Evolutionary conservation across 192 early-diverging fungal species (phyloP), one percentile per base, ranked within the genome.

Genomic region (Coemansia sp.): DNA sequence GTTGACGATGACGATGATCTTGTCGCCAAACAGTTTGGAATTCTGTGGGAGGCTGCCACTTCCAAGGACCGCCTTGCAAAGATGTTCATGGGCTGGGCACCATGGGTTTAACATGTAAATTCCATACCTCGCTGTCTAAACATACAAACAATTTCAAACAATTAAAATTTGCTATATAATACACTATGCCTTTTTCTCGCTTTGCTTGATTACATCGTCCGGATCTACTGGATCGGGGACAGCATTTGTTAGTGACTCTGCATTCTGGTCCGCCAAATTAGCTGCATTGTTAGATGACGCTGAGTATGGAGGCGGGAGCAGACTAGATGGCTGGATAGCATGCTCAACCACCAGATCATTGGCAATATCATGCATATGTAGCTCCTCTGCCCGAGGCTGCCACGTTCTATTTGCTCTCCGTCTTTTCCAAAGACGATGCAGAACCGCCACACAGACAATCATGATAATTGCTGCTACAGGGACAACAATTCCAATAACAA

Each of bases 81-180:
- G 38, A 74, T 68, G 71, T 74, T 58, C 47, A 62, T 59, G 22
- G 71, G 71, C 17, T 74, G 71, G 71, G 71, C 65, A 14, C 38
- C 71, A 2, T 74, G 71, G 71, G 25, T 74, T 9, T 73, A 67
- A 4, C n/a, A n/a, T n/a, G n/a, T n/a, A n/a, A n/a, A n/a, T n/a
- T n/a, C n/a, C n/a, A n/a, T n/a, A n/a, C n/a, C n/a, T n/a, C n/a
- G n/a, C n/a, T n/a, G n/a, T n/a, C n/a, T n/a, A n/a, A n/a, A n/a
- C n/a, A n/a, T n/a, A n/a, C n/a, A n/a, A n/a, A n/a, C n/a, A n/a
- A n/a, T n/a, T n/a, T n/a, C n/a, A n/a, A n/a, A n/a, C n/a, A n/a
- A n/a, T n/a, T n/a, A n/a, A n/a, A n/a, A n/a, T n/a, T n/a, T n/a
- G n/a, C n/a, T n/a, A n/a, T n/a, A n/a, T n/a, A n/a, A n/a, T n/a